Base-by-base conservation (phyloP, 164 flowering plant genomes). In the Nymphaea colorata region DNA sequence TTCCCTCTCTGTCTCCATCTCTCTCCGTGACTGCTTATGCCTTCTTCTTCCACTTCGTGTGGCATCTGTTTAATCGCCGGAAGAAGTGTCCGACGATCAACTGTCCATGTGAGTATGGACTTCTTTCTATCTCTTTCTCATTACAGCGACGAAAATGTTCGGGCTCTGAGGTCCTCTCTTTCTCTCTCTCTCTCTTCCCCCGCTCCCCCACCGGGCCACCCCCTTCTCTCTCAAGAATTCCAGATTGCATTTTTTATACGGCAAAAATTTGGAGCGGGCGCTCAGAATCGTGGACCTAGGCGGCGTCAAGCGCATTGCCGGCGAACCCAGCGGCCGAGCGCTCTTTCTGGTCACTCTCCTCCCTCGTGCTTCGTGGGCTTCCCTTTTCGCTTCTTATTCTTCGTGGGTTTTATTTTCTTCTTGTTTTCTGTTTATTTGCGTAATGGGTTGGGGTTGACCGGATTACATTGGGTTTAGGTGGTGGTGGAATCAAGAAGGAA, bases 241-340 rank as follows among this genome's bases (percentile, higher is more conserved):
- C 80, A 94, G 98, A 64, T 79, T 94, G 85, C 89, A 87, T 79
- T 89, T 94, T 79, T 73, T 94, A 76, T 91, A 85, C 68, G 98
- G 96, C 66, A 94, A 94, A 74, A 94, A 94, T 76, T 79, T 91
- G 36, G 99, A 94, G 82, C 77, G 88, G 64, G 96, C 99, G 3
- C 84, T 91, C 4, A 84, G 91, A 77, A 94, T 94, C 17, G 91
- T 94, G 61, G 96, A 94, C 77, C 95, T 84, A 75, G 76, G 81
- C 65, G 98, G 97, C 10, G 97, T 94, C 61, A 89, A 86, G 81
- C 85, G 82, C 71, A 82, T 94, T 62, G 76, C 82, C 44, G 95
- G 91, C 17, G 72, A 82, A 65, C 91, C 87, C 18, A 87, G 93
- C 64, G 88, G 89, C 4, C 93, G 96, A 7, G 82, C 80, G 61